Evolutionary conservation across 169 alveolate genomes (phyloP).

Genomic region (Plasmodium knowlesi): DNA sequence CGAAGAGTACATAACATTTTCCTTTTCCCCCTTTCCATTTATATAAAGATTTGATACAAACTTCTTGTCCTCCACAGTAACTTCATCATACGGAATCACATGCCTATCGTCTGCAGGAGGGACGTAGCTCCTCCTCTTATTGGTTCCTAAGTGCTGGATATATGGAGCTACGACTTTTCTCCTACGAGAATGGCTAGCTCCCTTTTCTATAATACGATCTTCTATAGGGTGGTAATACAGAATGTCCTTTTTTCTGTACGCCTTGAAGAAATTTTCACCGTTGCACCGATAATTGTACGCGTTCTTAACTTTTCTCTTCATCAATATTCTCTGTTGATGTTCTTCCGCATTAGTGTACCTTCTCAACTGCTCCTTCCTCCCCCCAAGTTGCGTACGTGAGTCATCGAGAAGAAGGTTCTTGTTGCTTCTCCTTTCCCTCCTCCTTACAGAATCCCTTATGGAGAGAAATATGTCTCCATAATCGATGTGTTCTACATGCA

Average conservation of each 20-base stretch:
- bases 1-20: background rate
- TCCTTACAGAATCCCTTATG: slow-evolving; percentile 3
- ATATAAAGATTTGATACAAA: slow-evolving; percentile 28
- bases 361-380: background rate
- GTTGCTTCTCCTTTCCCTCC: background rate
- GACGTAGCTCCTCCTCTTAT: background rate
- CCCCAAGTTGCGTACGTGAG: background rate
- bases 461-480: slow-evolving; percentile 60
- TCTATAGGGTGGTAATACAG: background rate
- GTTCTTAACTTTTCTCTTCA: slow-evolving; percentile 12
- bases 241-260: background rate
- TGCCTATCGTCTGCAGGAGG: background rate
- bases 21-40: background rate
- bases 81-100: slow-evolving; percentile 6
- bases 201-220: slow-evolving; percentile 4
- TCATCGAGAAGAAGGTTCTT: slow-evolving; percentile 5
- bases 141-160: background rate
- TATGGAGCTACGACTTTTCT: background rate
- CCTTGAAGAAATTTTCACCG: slow-evolving; percentile 3
- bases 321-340: background rate
- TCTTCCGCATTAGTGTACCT: background rate
- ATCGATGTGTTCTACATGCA: slow-evolving; percentile 53
- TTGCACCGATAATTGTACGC: background rate
- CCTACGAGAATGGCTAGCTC: background rate
- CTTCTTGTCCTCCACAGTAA: slow-evolving; percentile 5